These are phyloP conservation scores for Ganoderma lucidum DNA, from an alignment of 1,284 basidiomycete genomes.

Conservation along the genomic window DNA sequence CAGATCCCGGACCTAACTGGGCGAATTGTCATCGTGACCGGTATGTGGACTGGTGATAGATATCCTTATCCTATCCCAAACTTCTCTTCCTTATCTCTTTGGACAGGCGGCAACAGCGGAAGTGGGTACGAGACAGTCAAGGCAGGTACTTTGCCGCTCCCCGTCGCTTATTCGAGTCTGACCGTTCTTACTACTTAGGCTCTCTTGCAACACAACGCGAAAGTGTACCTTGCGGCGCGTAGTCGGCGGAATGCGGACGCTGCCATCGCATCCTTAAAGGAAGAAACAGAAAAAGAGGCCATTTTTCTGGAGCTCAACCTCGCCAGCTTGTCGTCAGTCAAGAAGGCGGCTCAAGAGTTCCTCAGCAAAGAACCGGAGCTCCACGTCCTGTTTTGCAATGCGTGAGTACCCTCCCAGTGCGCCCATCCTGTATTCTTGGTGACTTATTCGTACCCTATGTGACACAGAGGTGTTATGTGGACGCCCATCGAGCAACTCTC, in stretches of 20 bases:
- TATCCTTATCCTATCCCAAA: neutral
- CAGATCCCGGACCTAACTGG: slow-evolving; percentile 49
- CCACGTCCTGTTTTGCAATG: slow-evolving; percentile 62
- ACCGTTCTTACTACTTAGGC: slow-evolving; percentile 34
- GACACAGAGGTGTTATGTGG: slow-evolving; percentile 55
- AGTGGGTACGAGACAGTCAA: slow-evolving; percentile 48
- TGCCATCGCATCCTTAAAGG: slow-evolving; percentile 53
- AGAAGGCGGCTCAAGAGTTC: slow-evolving; percentile 51
- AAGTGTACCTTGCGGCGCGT: slow-evolving; percentile 60
- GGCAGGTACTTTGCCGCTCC: slow-evolving; percentile 17
- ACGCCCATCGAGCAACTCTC: slow-evolving; percentile 48
- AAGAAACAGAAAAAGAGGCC: slow-evolving; percentile 44
- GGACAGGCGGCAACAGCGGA: slow-evolving; percentile 49
- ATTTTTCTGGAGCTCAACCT: slow-evolving; percentile 59
- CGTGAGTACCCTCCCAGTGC: slow-evolving; percentile 41
- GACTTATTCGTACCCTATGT: neutral
- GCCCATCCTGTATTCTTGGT: too few relatives aligned
- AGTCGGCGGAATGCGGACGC: slow-evolving; percentile 47
- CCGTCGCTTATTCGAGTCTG: too few relatives aligned
- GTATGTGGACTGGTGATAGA: slow-evolving; percentile 19
- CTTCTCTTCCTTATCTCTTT: neutral
- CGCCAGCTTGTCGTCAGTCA: slow-evolving; percentile 51
- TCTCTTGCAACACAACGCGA: slow-evolving; percentile 54
- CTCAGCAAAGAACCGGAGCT: slow-evolving; percentile 52
- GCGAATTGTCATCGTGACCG: slow-evolving; percentile 52